Conservation (phyloP, 2,329 filamentous ascomycete species). For the Leptographium procerum region DNA sequence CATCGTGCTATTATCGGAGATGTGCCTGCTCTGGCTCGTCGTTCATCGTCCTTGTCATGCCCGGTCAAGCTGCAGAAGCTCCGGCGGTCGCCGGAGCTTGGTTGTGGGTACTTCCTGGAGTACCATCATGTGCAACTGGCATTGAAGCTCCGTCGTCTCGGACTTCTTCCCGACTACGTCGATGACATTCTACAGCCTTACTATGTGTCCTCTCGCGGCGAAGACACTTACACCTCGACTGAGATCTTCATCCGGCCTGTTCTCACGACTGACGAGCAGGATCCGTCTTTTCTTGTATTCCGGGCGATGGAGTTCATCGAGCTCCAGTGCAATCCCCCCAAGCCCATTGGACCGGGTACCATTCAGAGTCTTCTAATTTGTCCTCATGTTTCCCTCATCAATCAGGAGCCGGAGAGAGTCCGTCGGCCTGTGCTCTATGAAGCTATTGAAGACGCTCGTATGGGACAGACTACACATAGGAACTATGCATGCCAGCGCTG, state of each 20-base stretch:
- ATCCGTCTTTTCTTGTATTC: conserved; percentile 1
- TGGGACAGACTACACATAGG: background rate
- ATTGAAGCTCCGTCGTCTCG: conserved; percentile 1
- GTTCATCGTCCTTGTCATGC: background rate
- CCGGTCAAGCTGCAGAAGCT: background rate
- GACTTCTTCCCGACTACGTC: background rate
- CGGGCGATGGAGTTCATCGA: background rate
- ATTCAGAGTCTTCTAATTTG: conserved; percentile 1
- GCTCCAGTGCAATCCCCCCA: too few relatives aligned
- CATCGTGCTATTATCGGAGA: background rate
- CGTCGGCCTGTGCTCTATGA: background rate
- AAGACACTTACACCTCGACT: background rate
- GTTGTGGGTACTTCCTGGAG: conserved; percentile 1
- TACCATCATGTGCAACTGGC: conserved; percentile 5
- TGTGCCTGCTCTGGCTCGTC: background rate
- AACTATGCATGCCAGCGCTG: conserved; percentile 4
- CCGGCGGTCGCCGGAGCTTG: background rate
- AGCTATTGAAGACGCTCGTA: background rate
- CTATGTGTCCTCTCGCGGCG: background rate
- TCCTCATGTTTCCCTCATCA: background rate
- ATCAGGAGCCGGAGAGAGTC: background rate
- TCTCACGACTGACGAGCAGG: background rate
- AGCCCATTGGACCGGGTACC: background rate
- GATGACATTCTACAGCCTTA: background rate
- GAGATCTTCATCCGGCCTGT: background rate